phyloP scores from a whole-genome alignment of 495 filamentous ascomycete genomes.

The Penicillium lagena region DNA sequence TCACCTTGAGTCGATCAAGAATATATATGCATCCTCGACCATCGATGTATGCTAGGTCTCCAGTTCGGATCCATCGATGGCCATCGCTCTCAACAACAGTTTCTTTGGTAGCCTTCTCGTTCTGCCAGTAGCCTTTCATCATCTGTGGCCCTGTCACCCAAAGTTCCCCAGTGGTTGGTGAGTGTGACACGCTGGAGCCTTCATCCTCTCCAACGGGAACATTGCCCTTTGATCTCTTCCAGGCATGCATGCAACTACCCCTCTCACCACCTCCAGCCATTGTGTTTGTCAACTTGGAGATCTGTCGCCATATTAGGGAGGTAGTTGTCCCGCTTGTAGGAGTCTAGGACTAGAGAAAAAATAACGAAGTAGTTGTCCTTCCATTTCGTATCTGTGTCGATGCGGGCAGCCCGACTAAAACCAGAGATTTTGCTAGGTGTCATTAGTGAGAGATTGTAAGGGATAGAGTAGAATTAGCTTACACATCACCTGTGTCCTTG shows the following conservation, averaged over 20 bases:
- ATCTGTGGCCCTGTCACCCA: too few species aligned
- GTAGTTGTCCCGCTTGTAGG: not conserved
- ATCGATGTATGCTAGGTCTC: too few species aligned
- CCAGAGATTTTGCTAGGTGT: not conserved
- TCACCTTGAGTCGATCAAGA: too few species aligned
- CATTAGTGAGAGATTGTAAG: not conserved
- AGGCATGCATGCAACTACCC: conserved; percentile 3
- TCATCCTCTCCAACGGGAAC: too few species aligned
- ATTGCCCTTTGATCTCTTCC: too few species aligned
- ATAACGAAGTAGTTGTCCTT: not conserved
- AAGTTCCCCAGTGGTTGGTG: too few species aligned
- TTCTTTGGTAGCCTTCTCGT: too few species aligned
- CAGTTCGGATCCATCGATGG: too few species aligned
- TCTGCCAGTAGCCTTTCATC: too few species aligned
- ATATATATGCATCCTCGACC: too few species aligned
- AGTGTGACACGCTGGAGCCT: too few species aligned
- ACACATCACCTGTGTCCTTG: conserved; percentile 1
- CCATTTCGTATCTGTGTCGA: not conserved
- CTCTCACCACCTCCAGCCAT: not conserved
- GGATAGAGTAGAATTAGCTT: not conserved
- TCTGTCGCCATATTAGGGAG: not conserved
- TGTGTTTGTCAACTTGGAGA: not conserved
- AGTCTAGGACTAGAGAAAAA: not conserved
- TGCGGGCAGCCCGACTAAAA: not conserved
- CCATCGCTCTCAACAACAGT: too few species aligned